These are phyloP conservation scores for Sphaerulina musiva DNA, from an alignment of 2,329 filamentous ascomycete species.

Conservation along the genomic window DNA sequence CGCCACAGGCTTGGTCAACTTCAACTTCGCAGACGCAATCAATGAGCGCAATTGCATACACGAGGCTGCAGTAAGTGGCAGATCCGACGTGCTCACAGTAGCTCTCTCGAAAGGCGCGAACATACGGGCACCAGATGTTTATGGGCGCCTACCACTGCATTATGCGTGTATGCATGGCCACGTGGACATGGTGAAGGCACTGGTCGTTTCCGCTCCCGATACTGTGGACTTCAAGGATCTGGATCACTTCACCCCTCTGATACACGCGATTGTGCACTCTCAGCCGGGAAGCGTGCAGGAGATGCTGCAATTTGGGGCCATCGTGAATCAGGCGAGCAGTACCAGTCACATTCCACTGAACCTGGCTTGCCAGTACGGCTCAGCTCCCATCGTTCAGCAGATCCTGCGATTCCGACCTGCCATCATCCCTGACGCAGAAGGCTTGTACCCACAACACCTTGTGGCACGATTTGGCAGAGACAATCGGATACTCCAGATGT, in stretches of 20 bases:
- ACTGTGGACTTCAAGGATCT: slow-evolving; percentile 88
- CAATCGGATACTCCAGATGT: slow-evolving; percentile 68
- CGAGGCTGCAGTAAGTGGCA: slow-evolving; percentile 92
- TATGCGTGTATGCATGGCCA: slow-evolving; percentile 95
- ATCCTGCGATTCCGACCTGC: slow-evolving; percentile 72
- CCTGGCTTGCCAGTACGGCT: slow-evolving; percentile 88
- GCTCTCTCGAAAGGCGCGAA: slow-evolving; percentile 71
- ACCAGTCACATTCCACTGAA: slow-evolving; percentile 92
- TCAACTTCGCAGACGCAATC: slow-evolving; percentile 94
- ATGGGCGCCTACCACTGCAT: slow-evolving; percentile 85
- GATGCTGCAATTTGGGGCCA: slow-evolving; percentile 69
- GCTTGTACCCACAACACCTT: slow-evolving; percentile 92
- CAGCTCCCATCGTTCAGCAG: slow-evolving; percentile 73
- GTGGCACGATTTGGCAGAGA: slow-evolving; percentile 83
- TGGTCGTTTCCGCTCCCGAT: slow-evolving; percentile 47
- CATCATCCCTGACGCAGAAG: slow-evolving; percentile 91
- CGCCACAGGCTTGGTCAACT: slow-evolving; percentile 73
- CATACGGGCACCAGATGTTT: slow-evolving; percentile 78
- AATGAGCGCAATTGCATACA: slow-evolving; percentile 96
- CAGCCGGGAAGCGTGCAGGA: slow-evolving; percentile 73
- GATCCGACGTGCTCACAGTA: slow-evolving; percentile 66
- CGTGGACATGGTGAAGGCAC: slow-evolving; percentile 47
- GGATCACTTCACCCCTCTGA: slow-evolving; percentile 93
- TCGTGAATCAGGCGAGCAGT: slow-evolving; percentile 77
- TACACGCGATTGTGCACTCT: slow-evolving; percentile 88